These are phyloP conservation scores for Brassica napus DNA, from an alignment of 345 rosid genomes.

Conservation along the genomic window DNA sequence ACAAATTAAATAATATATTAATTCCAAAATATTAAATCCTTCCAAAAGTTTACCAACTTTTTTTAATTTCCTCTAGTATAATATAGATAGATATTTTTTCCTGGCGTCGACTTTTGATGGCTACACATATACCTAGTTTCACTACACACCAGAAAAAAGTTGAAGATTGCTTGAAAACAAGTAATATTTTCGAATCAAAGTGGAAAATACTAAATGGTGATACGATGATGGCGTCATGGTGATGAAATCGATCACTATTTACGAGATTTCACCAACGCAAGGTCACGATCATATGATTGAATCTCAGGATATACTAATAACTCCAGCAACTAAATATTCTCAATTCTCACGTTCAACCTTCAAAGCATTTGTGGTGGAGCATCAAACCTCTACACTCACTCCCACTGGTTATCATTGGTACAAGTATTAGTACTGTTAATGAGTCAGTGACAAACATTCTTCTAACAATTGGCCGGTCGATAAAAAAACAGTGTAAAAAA, in stretches of 20 bases:
- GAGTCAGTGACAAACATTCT: not conserved
- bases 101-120: not conserved
- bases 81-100: not conserved
- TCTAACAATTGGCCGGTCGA: not conserved
- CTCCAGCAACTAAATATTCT: slow-evolving; percentile 31
- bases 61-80: not conserved
- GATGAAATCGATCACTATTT: slow-evolving; percentile 26
- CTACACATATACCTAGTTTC: slow-evolving; percentile 9
- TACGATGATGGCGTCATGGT: slow-evolving; percentile 30
- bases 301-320: slow-evolving; percentile 10
- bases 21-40: not conserved
- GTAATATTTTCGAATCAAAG: slow-evolving; percentile 1
- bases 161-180: not conserved
- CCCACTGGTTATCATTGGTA: not conserved
- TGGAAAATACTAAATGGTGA: slow-evolving; percentile 25
- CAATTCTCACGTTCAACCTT: slow-evolving; percentile 20
- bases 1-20: not conserved
- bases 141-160: not conserved
- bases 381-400: slow-evolving; percentile 12
- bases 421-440: not conserved
- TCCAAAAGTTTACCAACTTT: not conserved
- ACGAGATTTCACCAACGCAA: slow-evolving; percentile 17
- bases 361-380: slow-evolving; percentile 25
- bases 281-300: slow-evolving; percentile 26
- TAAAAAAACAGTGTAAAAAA: not conserved